Evolutionary conservation across 371 early-diverging fungal genomes (phyloP), one percentile per base, ranked within the genome.

Genomic region (Haplosporangium sp.): DNA sequence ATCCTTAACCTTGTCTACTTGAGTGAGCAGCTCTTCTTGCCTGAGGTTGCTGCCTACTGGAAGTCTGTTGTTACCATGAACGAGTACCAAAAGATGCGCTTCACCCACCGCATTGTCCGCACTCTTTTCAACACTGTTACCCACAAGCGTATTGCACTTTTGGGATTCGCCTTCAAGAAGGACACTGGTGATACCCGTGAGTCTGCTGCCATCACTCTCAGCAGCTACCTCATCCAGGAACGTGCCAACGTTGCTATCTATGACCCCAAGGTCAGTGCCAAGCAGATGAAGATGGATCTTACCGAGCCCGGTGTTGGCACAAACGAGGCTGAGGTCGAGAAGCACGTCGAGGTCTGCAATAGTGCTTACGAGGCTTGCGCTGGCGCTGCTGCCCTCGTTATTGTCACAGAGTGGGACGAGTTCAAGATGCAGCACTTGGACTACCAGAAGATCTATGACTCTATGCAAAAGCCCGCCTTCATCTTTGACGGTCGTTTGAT

Each of bases 151-250:
- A 89, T 98, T 74, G 94, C 95, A 8, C 87, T 96, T 27, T 88
- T 95, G 53, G 98, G 98, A 35, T 98, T 97, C 81, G 97, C 98
- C 8, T 98, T 95, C 89, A 98, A 98, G 89, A 95, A 95, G 89
- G 94, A 96, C 74, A 98, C 97, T 35, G 96, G 96, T 63, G 98
- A 98, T 84, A 95, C 98, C 44, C 91, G 98, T 72, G 96, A 96
- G 87, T 94, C 95, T 57, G 95, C 98, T 42, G 96, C 98, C 56
- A 96, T 96, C 63, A 90, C 92, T 4, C 84, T 98, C 63, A 89
- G 90, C 85, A 91, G 93, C 84, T 90, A 91, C 81, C 92, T 97
- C 61, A 86, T 96, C 61, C 88, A 92, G 79, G 95, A 95, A 76
- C 91, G 89, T 47, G 97, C 97, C 34, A 85, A 86, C 44, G 85